Conservation (phyloP, 192 early-diverging fungal genomes). For the Funneliformis geosporum region DNA sequence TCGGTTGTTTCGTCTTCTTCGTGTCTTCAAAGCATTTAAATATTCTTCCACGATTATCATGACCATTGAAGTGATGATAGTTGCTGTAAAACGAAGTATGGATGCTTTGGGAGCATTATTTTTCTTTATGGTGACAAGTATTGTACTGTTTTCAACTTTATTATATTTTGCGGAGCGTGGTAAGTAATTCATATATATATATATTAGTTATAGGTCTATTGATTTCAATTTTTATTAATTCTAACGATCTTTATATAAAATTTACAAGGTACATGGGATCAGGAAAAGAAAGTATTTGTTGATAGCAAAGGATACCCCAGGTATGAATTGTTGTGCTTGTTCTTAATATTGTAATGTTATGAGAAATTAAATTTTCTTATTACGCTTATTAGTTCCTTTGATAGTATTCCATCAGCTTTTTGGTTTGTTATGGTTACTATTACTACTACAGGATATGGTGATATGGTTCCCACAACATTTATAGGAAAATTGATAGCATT, state of each 20-base stretch:
- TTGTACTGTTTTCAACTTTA: slow-evolving; percentile 72
- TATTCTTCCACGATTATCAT: slow-evolving; percentile 79
- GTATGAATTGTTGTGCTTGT: slow-evolving; percentile 23
- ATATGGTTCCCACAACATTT: slow-evolving; percentile 80
- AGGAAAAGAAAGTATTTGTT: slow-evolving; percentile 64
- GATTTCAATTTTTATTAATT: slow-evolving; percentile 3
- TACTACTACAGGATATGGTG: slow-evolving; percentile 79
- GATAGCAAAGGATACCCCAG: slow-evolving; percentile 67
- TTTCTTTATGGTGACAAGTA: slow-evolving; percentile 71
- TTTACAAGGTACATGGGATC: slow-evolving; percentile 60
- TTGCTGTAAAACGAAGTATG: slow-evolving; percentile 71
- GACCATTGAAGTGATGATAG: slow-evolving; percentile 84
- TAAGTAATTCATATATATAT: slow-evolving; percentile 11
- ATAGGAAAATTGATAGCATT: slow-evolving; percentile 79
- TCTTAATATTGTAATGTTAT: not conserved
- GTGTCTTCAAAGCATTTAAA: slow-evolving; percentile 80
- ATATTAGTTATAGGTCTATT: not conserved
- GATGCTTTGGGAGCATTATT: slow-evolving; percentile 74
- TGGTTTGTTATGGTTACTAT: slow-evolving; percentile 81
- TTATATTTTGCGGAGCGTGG: slow-evolving; percentile 85
- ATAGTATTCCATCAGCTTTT: slow-evolving; percentile 76
- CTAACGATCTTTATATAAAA: too few relatives aligned
- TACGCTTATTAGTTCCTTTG: slow-evolving; percentile 53
- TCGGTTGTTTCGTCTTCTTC: slow-evolving; percentile 71
- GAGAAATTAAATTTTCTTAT: not conserved